Percentiles rank a stretch among this genome's conserved stretches.
These are phyloP conservation scores for Lachancea lanzarotensis DNA, from an alignment of 805 yeast species.

Conservation along the genomic window DNA sequence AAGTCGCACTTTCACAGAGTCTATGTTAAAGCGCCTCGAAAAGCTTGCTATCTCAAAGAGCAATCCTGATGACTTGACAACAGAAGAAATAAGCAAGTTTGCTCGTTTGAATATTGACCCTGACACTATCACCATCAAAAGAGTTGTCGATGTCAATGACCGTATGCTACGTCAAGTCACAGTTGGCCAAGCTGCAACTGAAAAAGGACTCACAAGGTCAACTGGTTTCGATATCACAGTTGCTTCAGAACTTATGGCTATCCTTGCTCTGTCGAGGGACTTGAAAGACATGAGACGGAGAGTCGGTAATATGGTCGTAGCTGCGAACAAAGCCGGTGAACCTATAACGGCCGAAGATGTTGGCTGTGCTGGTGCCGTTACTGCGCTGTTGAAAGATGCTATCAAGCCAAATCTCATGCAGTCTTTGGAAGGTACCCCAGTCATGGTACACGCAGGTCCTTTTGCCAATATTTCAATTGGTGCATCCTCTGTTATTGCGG, in stretches of 20 bases:
- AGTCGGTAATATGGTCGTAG: constrained; percentile 86
- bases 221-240: constrained; percentile 96
- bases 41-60: constrained; percentile 78
- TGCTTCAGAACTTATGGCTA: constrained; percentile 95
- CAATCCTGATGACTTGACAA: constrained; percentile 72
- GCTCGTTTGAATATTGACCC: constrained; percentile 88
- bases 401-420: constrained; percentile 96
- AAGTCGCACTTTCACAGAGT: constrained; percentile 65
- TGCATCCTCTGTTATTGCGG: constrained; percentile 91
- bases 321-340: constrained; percentile 62
- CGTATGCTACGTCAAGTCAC: constrained; percentile 84
- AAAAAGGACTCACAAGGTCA: constrained; percentile 76
- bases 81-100: constrained; percentile 65
- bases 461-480: constrained; percentile 97
- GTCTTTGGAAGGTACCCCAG: constrained; percentile 96
- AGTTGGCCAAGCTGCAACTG: constrained; percentile 88
- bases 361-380: constrained; percentile 92
- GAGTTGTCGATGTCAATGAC: constrained; percentile 94
- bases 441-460: constrained; percentile 96
- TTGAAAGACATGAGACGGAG: constrained; percentile 80
- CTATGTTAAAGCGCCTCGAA: constrained; percentile 67
- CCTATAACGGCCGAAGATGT: constrained; percentile 92
- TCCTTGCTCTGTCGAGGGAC: constrained; percentile 74
- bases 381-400: constrained; percentile 92
- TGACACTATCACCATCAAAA: constrained; percentile 79